These are phyloP conservation scores for Scheffersomyces lignicola DNA, from an alignment of 1,139 yeast species.

Conservation along the genomic window DNA sequence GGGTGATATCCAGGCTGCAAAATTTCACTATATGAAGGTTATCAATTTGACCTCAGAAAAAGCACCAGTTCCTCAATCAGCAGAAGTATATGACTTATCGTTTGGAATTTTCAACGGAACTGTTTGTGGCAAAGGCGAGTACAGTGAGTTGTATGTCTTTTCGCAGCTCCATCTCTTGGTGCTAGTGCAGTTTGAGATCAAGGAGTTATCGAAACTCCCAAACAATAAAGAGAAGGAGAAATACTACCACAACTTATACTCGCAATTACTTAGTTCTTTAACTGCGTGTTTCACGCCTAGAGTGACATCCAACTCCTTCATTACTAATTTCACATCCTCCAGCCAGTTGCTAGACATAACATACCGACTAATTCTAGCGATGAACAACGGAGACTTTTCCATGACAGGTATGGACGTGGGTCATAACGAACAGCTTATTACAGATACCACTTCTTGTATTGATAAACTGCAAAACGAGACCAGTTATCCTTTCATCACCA, in stretches of 20 bases:
- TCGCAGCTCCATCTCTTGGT: constrained; percentile 27
- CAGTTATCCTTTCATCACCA: constrained; percentile 17
- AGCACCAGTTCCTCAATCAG: constrained; percentile 11
- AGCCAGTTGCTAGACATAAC: constrained; percentile 15
- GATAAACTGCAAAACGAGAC: constrained; percentile 3
- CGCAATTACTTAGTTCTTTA: constrained; percentile 20
- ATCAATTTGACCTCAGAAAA: constrained; percentile 14
- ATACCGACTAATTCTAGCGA: constrained; percentile 9
- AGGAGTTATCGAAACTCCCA: constrained; percentile 9
- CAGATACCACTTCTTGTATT: neutral
- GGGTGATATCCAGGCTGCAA: constrained; percentile 36
- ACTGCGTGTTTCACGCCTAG: constrained; percentile 15
- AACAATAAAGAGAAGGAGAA: constrained; percentile 4
- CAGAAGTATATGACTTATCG: constrained; percentile 10
- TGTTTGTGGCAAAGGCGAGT: constrained; percentile 15
- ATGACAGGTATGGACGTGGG: neutral
- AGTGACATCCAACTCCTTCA: constrained; percentile 19
- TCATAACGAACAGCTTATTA: neutral
- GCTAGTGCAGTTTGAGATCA: constrained; percentile 24
- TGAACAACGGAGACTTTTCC: constrained; percentile 6
- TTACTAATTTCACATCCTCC: constrained; percentile 19
- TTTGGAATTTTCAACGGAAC: constrained; percentile 24
- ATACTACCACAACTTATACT: constrained; percentile 15
- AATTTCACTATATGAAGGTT: constrained; percentile 36
- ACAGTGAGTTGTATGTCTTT: constrained; percentile 26